These are phyloP conservation scores for Tilletia walkeri DNA, from an alignment of 1,284 basidiomycete species.

Conservation along the genomic window DNA sequence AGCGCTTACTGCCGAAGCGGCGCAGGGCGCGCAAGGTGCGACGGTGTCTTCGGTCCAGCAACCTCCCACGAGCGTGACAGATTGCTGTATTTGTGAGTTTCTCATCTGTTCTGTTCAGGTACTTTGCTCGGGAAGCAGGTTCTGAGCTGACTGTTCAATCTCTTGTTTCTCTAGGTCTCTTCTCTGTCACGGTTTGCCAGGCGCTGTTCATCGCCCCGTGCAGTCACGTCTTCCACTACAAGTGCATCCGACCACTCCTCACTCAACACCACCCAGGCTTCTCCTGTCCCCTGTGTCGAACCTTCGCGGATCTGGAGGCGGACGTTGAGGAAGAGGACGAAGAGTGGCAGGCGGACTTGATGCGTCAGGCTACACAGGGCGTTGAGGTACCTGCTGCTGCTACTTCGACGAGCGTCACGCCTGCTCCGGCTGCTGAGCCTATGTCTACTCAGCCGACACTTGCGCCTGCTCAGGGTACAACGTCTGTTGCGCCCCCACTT, in stretches of 20 bases:
- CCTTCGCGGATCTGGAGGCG: slow-evolving; percentile 87
- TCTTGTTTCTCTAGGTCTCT: slow-evolving; percentile 65
- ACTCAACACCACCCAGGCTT: slow-evolving; percentile 85
- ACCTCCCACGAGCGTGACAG: slow-evolving; percentile 46
- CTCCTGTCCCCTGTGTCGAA: slow-evolving; percentile 82
- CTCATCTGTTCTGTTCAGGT: slow-evolving; percentile 8
- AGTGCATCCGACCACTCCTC: slow-evolving; percentile 90
- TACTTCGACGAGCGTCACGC: slow-evolving; percentile 6
- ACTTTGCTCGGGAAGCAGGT: background rate
- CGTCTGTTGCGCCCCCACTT: background rate
- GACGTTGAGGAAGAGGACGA: slow-evolving; percentile 79
- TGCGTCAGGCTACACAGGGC: slow-evolving; percentile 24
- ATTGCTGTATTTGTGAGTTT: slow-evolving; percentile 52
- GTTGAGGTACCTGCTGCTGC: slow-evolving; percentile 34
- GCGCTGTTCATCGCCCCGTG: slow-evolving; percentile 83
- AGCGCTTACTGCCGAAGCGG: background rate
- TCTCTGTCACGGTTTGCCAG: slow-evolving; percentile 89
- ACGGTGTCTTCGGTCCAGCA: slow-evolving; percentile 30
- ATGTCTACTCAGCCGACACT: slow-evolving; percentile 5
- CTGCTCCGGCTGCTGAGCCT: slow-evolving; percentile 26
- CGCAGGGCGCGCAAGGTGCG: slow-evolving; percentile 5
- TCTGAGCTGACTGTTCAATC: background rate
- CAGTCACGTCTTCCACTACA: slow-evolving; percentile 96
- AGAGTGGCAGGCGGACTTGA: slow-evolving; percentile 45
- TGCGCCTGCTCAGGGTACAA: background rate